Conservation (phyloP, 2,329 filamentous ascomycete genomes). For the Sporothrix brasiliensis region DNA sequence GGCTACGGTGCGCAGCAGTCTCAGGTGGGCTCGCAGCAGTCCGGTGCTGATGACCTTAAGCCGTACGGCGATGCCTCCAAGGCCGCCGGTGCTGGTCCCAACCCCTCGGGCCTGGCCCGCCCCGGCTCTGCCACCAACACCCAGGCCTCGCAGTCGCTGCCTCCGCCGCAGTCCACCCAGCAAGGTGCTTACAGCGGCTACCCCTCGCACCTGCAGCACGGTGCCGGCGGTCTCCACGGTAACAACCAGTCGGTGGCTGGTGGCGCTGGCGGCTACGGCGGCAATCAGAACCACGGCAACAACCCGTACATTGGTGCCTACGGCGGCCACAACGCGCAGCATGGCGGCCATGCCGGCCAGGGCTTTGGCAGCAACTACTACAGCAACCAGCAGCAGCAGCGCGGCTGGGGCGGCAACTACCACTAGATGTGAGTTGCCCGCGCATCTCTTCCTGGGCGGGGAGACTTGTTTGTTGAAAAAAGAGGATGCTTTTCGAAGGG, state of each 20-base stretch:
- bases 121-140: conserved; percentile 62
- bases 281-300: conserved; percentile 57
- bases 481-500: background rate
- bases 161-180: conserved; percentile 57
- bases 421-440: conserved; percentile 36
- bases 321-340: conserved; percentile 50
- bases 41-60: conserved; percentile 59
- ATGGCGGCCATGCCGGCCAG: conserved; percentile 51
- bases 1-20: conserved; percentile 55
- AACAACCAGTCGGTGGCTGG: conserved; percentile 44
- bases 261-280: conserved; percentile 54
- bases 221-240: conserved; percentile 56
- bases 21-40: conserved; percentile 50
- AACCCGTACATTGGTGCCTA: conserved; percentile 57
- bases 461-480: background rate
- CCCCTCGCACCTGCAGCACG: conserved; percentile 56
- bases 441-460: background rate
- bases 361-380: conserved; percentile 56
- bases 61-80: conserved; percentile 59
- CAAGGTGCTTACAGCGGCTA: conserved; percentile 60
- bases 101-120: conserved; percentile 57
- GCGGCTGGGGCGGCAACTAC: conserved; percentile 65
- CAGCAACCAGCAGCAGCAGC: conserved; percentile 53
- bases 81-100: conserved; percentile 54
- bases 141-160: conserved; percentile 56